Evolutionary conservation across 2,329 filamentous ascomycete species (phyloP).

Genomic region (Penicillium sp.): DNA sequence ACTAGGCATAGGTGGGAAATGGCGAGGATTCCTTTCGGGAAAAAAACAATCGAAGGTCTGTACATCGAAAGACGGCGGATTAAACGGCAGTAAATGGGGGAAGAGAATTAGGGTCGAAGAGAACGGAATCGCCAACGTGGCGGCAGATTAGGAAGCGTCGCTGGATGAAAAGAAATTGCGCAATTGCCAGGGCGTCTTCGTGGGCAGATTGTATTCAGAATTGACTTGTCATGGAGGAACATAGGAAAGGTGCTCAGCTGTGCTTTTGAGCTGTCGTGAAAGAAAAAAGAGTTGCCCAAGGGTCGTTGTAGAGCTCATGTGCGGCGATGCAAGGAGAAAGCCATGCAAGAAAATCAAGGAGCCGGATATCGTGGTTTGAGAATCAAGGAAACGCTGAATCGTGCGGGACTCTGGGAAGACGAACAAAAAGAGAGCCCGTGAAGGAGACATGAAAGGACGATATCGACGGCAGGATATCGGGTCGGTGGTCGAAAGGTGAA

Average conservation of each 20-base stretch:
- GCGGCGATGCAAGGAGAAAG: slow-evolving; percentile 12
- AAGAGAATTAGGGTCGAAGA: slow-evolving; percentile 30
- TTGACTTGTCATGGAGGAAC: slow-evolving; percentile 10
- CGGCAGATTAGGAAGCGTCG: slow-evolving; percentile 25
- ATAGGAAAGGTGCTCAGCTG: slow-evolving; percentile 13
- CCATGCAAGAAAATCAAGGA: slow-evolving; percentile 6
- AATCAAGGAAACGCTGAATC: slow-evolving; percentile 13
- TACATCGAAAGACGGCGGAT: slow-evolving; percentile 31
- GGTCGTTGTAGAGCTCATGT: slow-evolving; percentile 23
- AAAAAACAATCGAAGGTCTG: slow-evolving; percentile 16
- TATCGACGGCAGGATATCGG: slow-evolving; percentile 13
- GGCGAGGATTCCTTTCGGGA: slow-evolving; percentile 17
- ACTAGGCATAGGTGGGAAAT: slow-evolving; percentile 22
- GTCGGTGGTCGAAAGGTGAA: slow-evolving; percentile 7
- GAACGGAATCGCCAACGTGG: slow-evolving; percentile 22
- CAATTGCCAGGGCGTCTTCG: slow-evolving; percentile 3
- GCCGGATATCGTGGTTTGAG: slow-evolving; percentile 10
- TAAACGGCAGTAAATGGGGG: slow-evolving; percentile 31
- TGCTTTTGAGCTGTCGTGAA: slow-evolving; percentile 8
- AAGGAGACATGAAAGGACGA: slow-evolving; percentile 20
- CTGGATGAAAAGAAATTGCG: background rate
- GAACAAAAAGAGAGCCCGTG: slow-evolving; percentile 5
- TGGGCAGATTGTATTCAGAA: slow-evolving; percentile 1
- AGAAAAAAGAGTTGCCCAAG: slow-evolving; percentile 11
- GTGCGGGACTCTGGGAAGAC: slow-evolving; percentile 9